Percentiles rank a stretch among this genome's conserved stretches.
phyloP scores from a whole-genome alignment of 768 basidiomycete species.

The Terana coerulea region DNA sequence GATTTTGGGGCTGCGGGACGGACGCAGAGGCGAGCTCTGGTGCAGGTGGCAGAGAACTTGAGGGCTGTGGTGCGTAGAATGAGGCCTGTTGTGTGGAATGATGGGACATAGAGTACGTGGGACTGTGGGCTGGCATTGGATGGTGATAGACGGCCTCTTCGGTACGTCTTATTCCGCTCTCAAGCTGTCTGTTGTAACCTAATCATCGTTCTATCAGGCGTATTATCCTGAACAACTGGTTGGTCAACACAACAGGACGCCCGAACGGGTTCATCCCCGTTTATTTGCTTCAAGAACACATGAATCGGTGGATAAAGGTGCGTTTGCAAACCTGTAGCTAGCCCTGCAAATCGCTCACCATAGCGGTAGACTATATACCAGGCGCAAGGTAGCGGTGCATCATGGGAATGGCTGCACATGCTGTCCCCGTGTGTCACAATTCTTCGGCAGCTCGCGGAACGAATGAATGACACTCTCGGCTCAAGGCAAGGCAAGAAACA shows the following conservation, averaged over 20 bases:
- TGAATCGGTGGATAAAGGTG: constrained; percentile 33
- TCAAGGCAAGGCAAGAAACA: constrained; percentile 30
- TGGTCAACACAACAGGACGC: constrained; percentile 26
- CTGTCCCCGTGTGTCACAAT: constrained; percentile 28
- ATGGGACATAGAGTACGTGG: too few species aligned
- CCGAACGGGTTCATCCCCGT: constrained; percentile 23
- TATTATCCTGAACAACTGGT: constrained; percentile 34
- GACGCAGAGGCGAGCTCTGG: too few species aligned
- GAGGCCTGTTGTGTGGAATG: too few species aligned
- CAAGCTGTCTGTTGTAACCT: too few species aligned
- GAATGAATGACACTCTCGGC: constrained; percentile 25
- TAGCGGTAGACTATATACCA: constrained; percentile 22
- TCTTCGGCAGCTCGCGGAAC: constrained; percentile 21
- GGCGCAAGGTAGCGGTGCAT: constrained; percentile 30
- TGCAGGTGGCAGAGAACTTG: too few species aligned
- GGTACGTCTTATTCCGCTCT: too few species aligned
- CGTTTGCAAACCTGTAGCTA: not conserved
- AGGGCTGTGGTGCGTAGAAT: too few species aligned
- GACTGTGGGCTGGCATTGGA: too few species aligned
- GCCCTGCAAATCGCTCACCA: not conserved
- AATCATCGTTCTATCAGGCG: too few species aligned
- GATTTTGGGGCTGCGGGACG: too few species aligned
- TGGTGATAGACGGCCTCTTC: constrained; percentile 19
- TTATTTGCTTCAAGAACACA: constrained; percentile 32
- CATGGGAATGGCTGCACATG: constrained; percentile 32